phyloP scores from a whole-genome alignment of 2,329 filamentous ascomycete genomes.

The Triangularia setosa region DNA sequence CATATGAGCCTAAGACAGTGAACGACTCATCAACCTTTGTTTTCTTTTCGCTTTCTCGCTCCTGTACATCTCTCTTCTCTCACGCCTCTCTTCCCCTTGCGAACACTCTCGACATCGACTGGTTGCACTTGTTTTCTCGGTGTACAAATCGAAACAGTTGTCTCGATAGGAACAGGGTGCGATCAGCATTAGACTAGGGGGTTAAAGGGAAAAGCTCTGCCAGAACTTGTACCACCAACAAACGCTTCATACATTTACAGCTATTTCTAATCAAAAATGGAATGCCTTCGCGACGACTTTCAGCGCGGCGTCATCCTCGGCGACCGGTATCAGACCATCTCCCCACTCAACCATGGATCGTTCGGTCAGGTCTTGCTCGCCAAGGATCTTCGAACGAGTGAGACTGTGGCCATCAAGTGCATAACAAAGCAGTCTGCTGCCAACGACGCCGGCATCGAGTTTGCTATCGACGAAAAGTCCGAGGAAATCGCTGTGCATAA shows the following conservation, averaged over 20 bases:
- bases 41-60: slow-evolving; percentile 23
- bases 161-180: slow-evolving; percentile 22
- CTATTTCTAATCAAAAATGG: slow-evolving; percentile 51
- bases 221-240: slow-evolving; percentile 24
- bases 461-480: slow-evolving; percentile 76
- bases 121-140: slow-evolving; percentile 14
- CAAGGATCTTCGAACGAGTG: slow-evolving; percentile 69
- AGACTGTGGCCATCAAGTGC: slow-evolving; percentile 93
- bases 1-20: slow-evolving; percentile 43
- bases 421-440: slow-evolving; percentile 75
- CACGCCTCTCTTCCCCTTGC: slow-evolving; percentile 28
- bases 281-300: slow-evolving; percentile 83
- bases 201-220: slow-evolving; percentile 17
- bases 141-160: slow-evolving; percentile 24
- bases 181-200: slow-evolving; percentile 25
- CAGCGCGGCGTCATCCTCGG: slow-evolving; percentile 74
- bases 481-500: slow-evolving; percentile 78
- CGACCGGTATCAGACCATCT: slow-evolving; percentile 85
- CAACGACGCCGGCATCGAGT: slow-evolving; percentile 56
- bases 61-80: slow-evolving; percentile 31
- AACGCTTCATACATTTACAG: slow-evolving; percentile 18
- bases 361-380: slow-evolving; percentile 99
- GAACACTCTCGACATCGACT: slow-evolving; percentile 9
- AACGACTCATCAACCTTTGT: slow-evolving; percentile 39
- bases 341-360: slow-evolving; percentile 95